Evolutionary conservation across 106 monocot species (phyloP).

Genomic region (Posidonia australis): DNA sequence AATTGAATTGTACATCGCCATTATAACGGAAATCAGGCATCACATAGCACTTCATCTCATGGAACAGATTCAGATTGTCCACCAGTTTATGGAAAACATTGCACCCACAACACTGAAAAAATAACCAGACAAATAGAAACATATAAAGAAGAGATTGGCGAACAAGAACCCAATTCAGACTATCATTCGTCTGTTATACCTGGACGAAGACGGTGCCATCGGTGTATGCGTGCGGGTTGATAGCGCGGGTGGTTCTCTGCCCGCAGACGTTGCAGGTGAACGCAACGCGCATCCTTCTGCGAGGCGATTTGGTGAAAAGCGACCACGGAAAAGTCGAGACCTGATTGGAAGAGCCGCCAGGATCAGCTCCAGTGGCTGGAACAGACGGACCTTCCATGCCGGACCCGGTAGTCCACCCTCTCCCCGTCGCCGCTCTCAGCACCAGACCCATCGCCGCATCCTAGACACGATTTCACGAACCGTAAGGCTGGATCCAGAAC

Average conservation of each 20-base stretch:
- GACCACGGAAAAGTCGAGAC: constrained; percentile 95
- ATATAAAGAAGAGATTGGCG: neutral
- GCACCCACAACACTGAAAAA: constrained; percentile 84
- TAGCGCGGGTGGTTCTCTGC: constrained; percentile 94
- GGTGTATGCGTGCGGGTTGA: constrained; percentile 97
- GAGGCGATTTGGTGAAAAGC: constrained; percentile 94
- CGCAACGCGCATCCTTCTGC: constrained; percentile 86
- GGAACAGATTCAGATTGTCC: constrained; percentile 94
- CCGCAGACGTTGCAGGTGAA: constrained; percentile 98
- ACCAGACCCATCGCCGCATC: constrained; percentile 91
- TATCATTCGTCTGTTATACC: constrained; percentile 20
- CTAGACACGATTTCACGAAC: constrained; percentile 12
- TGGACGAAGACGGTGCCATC: constrained; percentile 98
- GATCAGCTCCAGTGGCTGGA: constrained; percentile 20
- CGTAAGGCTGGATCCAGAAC: neutral
- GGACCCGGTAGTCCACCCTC: constrained; percentile 92
- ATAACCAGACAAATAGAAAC: neutral
- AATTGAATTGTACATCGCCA: constrained; percentile 48
- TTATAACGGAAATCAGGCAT: constrained; percentile 69
- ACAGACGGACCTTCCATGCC: constrained; percentile 69
- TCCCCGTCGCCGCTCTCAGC: constrained; percentile 67
- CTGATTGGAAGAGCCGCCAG: neutral
- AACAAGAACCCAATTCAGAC: neutral
- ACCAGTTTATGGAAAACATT: constrained; percentile 97
- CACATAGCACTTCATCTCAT: constrained; percentile 97